A percentile compares a stretch with the other conserved stretches of the same genome.
Evolutionary conservation across 83 land plant genomes (phyloP).

Genomic region (Larix sibirica): DNA sequence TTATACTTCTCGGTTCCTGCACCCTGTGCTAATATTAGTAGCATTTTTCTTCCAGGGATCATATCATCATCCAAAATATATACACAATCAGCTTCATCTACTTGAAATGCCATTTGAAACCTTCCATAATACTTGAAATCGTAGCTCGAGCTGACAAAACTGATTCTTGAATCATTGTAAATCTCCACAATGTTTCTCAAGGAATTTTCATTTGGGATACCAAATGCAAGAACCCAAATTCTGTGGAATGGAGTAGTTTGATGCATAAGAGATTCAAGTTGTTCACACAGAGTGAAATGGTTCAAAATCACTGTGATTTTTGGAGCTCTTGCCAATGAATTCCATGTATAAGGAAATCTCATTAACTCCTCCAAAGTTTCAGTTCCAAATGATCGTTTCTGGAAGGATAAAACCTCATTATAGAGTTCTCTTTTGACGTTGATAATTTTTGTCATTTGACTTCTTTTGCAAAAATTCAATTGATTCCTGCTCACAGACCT

Average conservation of each 20-base stretch:
- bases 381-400: slow-evolving; percentile 58
- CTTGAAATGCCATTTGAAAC: slow-evolving; percentile 96
- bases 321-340: slow-evolving; percentile 34
- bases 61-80: slow-evolving; percentile 97
- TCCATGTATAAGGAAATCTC: slow-evolving; percentile 83
- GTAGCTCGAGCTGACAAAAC: slow-evolving; percentile 85
- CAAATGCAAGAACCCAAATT: slow-evolving; percentile 97
- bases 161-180: slow-evolving; percentile 84
- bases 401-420: slow-evolving; percentile 73
- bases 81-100: slow-evolving; percentile 80
- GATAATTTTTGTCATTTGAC: slow-evolving; percentile 79
- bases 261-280: slow-evolving; percentile 80
- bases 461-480: slow-evolving; percentile 92
- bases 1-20: slow-evolving; percentile 94
- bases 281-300: slow-evolving; percentile 96
- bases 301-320: slow-evolving; percentile 91
- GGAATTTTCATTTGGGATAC: slow-evolving; percentile 74
- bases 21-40: slow-evolving; percentile 87
- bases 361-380: slow-evolving; percentile 89
- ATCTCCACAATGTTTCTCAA: slow-evolving; percentile 73
- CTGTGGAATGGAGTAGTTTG: slow-evolving; percentile 93
- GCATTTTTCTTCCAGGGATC: slow-evolving; percentile 93
- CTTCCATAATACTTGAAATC: slow-evolving; percentile 99
- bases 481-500: slow-evolving; percentile 77
- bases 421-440: slow-evolving; percentile 82